These are phyloP conservation scores for Allomyces macrogynus DNA, from an alignment of 192 early-diverging fungal species.

Conservation along the genomic window DNA sequence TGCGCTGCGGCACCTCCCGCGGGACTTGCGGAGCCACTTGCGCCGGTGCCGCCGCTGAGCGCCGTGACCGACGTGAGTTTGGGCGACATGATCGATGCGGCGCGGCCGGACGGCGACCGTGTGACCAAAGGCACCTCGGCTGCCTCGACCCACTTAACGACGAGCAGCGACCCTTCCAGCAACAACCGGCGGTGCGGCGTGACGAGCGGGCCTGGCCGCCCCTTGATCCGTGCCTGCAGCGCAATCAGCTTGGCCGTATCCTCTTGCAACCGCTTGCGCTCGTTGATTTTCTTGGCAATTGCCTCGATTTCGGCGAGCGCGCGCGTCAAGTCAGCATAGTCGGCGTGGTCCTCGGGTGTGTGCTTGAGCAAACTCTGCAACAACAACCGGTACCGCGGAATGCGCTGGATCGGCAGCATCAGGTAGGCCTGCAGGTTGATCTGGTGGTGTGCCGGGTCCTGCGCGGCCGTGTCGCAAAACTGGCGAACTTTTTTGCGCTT, in stretches of 20 bases:
- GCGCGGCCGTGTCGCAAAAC: constrained; percentile 9
- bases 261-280: constrained; percentile 54
- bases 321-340: constrained; percentile 37
- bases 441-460: constrained; percentile 46
- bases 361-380: constrained; percentile 57
- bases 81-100: too few relatives aligned
- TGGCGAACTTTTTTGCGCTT: constrained; percentile 10
- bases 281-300: constrained; percentile 64
- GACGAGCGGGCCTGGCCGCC: constrained; percentile 16
- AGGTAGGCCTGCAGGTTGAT: constrained; percentile 66
- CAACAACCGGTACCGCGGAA: constrained; percentile 81
- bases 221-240: background rate
- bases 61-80: too few relatives aligned
- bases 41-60: too few relatives aligned
- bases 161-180: constrained; percentile 17
- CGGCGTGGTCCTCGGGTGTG: constrained; percentile 53
- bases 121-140: too few relatives aligned
- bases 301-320: constrained; percentile 45
- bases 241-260: constrained; percentile 4
- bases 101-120: too few relatives aligned
- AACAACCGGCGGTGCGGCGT: constrained; percentile 29
- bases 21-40: too few relatives aligned
- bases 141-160: too few relatives aligned
- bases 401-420: constrained; percentile 78
- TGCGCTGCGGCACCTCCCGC: too few relatives aligned